Percentiles rank a stretch among this genome's conserved stretches.
phyloP scores from a whole-genome alignment of 768 basidiomycete genomes.

The Suillus bovinus region DNA sequence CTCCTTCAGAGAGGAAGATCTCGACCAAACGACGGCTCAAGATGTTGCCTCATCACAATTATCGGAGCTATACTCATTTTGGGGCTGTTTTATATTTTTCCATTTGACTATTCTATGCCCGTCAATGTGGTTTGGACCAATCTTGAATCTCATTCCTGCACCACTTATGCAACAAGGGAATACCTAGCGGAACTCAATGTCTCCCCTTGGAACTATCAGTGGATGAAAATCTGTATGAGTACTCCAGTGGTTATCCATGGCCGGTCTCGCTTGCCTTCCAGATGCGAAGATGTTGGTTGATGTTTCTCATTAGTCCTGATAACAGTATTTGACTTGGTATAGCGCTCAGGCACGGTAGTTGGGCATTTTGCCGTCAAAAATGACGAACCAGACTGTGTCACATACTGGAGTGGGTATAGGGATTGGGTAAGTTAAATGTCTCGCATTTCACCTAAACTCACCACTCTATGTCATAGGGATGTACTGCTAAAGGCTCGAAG shows the following conservation, averaged over 20 bases:
- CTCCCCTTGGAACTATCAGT: conserved; percentile 23
- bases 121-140: conserved; percentile 13
- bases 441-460: neutral
- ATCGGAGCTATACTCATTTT: neutral
- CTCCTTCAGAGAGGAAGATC: neutral
- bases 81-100: neutral
- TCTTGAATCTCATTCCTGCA: conserved; percentile 23
- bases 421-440: conserved; percentile 23
- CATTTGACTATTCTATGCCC: neutral
- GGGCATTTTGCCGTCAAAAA: conserved; percentile 30
- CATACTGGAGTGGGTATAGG: conserved; percentile 25
- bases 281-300: conserved; percentile 26
- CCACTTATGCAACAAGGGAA: conserved; percentile 27
- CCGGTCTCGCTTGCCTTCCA: conserved; percentile 12
- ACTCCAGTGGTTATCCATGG: conserved; percentile 26
- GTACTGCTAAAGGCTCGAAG: conserved; percentile 22
- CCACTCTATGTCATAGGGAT: conserved; percentile 21
- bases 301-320: neutral
- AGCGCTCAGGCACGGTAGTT: conserved; percentile 21
- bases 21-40: neutral
- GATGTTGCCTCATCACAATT: neutral
- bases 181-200: conserved; percentile 33
- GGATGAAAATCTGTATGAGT: conserved; percentile 20
- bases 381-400: conserved; percentile 27
- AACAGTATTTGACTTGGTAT: neutral